These are phyloP conservation scores for Leccinum arenicola DNA, from an alignment of 768 basidiomycete species.

Conservation along the genomic window DNA sequence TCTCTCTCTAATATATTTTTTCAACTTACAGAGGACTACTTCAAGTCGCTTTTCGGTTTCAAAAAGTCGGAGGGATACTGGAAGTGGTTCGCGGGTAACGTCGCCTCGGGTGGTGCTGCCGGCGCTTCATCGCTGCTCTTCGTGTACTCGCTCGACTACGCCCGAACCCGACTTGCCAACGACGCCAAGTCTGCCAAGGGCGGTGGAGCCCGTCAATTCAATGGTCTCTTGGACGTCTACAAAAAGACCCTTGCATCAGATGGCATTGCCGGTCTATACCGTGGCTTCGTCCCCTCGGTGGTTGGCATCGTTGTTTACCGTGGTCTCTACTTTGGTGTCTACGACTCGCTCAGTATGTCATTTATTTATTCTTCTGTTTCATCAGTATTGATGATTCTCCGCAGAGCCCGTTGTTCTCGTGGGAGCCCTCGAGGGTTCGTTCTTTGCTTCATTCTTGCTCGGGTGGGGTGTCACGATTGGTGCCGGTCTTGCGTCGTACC, in stretches of 20 bases:
- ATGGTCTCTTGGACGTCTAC: slow-evolving; percentile 97
- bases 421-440: slow-evolving; percentile 91
- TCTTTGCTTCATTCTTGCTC: slow-evolving; percentile 94
- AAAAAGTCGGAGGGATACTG: slow-evolving; percentile 98
- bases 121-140: slow-evolving; percentile 98
- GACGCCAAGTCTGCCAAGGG: slow-evolving; percentile 95
- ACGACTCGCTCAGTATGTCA: slow-evolving; percentile 86
- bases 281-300: slow-evolving; percentile 98
- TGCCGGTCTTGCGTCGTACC: slow-evolving; percentile 98
- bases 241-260: slow-evolving; percentile 96
- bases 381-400: slow-evolving; percentile 19
- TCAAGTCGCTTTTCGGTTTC: slow-evolving; percentile 98
- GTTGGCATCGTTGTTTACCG: slow-evolving; percentile 99
- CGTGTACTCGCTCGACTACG: slow-evolving; percentile 99
- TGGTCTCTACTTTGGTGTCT: slow-evolving; percentile 99
- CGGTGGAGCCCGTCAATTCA: slow-evolving; percentile 95
- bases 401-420: slow-evolving; percentile 96
- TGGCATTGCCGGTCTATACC: slow-evolving; percentile 98
- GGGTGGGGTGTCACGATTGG: slow-evolving; percentile 99
- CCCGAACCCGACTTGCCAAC: slow-evolving; percentile 98
- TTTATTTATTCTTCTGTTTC: slow-evolving; percentile 20
- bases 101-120: slow-evolving; percentile 98
- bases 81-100: slow-evolving; percentile 98
- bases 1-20: slow-evolving; percentile 5
- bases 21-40: slow-evolving; percentile 74